phyloP scores from a whole-genome alignment of 495 filamentous ascomycete genomes.

The Neurospora sublineolata region DNA sequence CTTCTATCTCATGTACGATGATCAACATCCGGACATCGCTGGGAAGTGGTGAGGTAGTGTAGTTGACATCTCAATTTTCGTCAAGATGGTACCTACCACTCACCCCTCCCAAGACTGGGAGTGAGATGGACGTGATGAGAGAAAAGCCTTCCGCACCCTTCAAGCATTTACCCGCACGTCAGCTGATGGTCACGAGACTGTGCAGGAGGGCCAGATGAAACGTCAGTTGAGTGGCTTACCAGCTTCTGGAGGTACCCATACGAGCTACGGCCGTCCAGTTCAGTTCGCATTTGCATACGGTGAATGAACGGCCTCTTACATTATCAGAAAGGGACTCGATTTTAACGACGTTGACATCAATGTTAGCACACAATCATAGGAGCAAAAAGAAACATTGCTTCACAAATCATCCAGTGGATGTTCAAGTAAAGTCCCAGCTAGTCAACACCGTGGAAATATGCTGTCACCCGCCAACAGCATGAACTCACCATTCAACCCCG shows the following conservation, averaged over 20 bases:
- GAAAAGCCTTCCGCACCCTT: slow-evolving; percentile 1
- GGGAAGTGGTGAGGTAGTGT: neutral
- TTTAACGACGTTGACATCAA: neutral
- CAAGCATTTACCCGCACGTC: slow-evolving; percentile 16
- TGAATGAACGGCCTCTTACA: neutral
- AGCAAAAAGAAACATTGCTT: neutral
- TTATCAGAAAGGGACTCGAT: neutral
- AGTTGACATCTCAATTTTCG: neutral
- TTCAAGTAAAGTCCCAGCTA: neutral
- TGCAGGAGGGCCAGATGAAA: neutral
- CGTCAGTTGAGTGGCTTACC: neutral
- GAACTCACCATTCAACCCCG: neutral
- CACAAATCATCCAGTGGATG: neutral
- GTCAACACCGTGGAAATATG: neutral
- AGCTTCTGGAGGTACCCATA: neutral
- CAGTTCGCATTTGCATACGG: neutral
- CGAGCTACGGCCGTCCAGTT: neutral
- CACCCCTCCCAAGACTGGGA: neutral
- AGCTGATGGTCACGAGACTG: slow-evolving; percentile 11
- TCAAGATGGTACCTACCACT: neutral
- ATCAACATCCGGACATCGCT: neutral
- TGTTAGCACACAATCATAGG: neutral
- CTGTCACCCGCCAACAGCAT: neutral
- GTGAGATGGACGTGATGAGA: neutral
- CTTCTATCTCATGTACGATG: neutral